A percentile compares a stretch with the other conserved stretches of the same genome.
Evolutionary conservation across 306 rosid species (phyloP).

Genomic region (Cucurbita ficifolia): DNA sequence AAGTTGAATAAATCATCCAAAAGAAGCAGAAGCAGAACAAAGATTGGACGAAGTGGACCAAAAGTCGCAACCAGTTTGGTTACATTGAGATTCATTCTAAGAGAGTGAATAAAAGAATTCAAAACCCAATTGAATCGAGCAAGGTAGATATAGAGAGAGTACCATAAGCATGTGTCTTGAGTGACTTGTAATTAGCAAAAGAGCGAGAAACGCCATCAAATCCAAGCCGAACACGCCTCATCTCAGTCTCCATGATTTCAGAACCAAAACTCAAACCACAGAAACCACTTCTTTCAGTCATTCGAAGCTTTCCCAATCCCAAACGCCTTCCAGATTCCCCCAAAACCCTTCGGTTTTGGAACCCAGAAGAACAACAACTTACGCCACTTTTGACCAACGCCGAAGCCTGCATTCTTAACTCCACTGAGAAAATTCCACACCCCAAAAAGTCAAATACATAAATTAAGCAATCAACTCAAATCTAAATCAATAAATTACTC

Average conservation of each 20-base stretch:
- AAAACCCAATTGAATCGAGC: background rate
- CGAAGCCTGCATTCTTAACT: slow-evolving; percentile 52
- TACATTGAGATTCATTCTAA: background rate
- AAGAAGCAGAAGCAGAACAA: background rate
- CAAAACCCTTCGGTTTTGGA: slow-evolving; percentile 21
- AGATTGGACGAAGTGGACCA: background rate
- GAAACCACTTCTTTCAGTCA: slow-evolving; percentile 27
- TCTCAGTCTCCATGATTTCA: slow-evolving; percentile 36
- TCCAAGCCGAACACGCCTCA: slow-evolving; percentile 22
- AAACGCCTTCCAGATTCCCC: slow-evolving; percentile 23
- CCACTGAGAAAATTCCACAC: slow-evolving; percentile 2
- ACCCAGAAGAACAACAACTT: slow-evolving; percentile 22
- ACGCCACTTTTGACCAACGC: slow-evolving; percentile 27
- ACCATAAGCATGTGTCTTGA: slow-evolving; percentile 61
- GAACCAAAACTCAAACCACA: slow-evolving; percentile 36
- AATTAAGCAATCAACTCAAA: background rate
- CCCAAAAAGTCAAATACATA: slow-evolving; percentile 19
- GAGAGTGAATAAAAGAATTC: background rate
- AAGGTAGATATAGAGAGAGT: background rate
- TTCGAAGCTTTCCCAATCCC: slow-evolving; percentile 25
- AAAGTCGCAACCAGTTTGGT: background rate
- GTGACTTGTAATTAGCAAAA: slow-evolving; percentile 35
- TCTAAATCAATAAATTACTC: background rate
- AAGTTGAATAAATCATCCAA: background rate
- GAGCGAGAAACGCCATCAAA: slow-evolving; percentile 36